Conservation (phyloP, 306 rosid species). For the Acmispon strigosus region DNA sequence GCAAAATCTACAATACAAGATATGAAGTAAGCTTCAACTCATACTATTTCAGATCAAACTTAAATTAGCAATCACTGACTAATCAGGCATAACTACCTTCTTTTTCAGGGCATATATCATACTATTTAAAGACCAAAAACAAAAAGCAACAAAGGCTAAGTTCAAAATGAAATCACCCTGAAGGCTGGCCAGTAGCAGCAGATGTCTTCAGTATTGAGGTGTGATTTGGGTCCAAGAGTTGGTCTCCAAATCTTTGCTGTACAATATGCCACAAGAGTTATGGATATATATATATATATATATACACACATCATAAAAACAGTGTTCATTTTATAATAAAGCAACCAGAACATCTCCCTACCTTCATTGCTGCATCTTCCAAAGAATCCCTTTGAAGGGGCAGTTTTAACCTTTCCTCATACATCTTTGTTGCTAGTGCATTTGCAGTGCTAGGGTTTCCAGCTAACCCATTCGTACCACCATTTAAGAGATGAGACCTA, state of each 20-base stretch:
- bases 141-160: neutral
- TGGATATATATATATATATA: slow-evolving; percentile 12
- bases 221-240: slow-evolving; percentile 79
- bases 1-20: neutral
- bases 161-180: slow-evolving; percentile 53
- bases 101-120: neutral
- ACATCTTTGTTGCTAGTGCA: slow-evolving; percentile 93
- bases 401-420: slow-evolving; percentile 79
- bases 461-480: slow-evolving; percentile 75
- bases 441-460: slow-evolving; percentile 86
- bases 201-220: slow-evolving; percentile 83
- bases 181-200: slow-evolving; percentile 81
- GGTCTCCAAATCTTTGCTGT: slow-evolving; percentile 92
- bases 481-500: slow-evolving; percentile 83
- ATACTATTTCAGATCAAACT: neutral
- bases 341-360: slow-evolving; percentile 22
- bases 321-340: slow-evolving; percentile 1
- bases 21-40: neutral
- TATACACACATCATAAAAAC: slow-evolving; percentile 10
- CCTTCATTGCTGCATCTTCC: slow-evolving; percentile 92
- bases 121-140: neutral
- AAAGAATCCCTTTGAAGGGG: slow-evolving; percentile 91
- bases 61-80: neutral
- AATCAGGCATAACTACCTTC: slow-evolving; percentile 5
- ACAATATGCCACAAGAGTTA: slow-evolving; percentile 17